Conservation (phyloP, 495 filamentous ascomycete species). For the Trichoderma reesei region DNA sequence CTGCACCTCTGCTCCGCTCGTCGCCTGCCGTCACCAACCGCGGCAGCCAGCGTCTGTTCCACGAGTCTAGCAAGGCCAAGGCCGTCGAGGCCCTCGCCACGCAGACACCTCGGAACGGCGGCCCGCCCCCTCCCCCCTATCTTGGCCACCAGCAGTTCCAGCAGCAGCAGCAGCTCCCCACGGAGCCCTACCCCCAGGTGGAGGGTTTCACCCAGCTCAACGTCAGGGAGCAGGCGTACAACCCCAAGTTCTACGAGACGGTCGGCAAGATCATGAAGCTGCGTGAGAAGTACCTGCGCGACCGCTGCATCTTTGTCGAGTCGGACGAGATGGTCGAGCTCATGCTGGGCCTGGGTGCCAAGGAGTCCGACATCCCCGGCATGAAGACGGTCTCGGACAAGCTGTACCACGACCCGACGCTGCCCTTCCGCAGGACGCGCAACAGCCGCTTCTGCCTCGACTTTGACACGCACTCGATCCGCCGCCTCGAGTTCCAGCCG, state of each 20-base stretch:
- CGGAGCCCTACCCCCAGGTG: not conserved
- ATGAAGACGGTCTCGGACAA: not conserved
- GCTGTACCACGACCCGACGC: slow-evolving; percentile 1
- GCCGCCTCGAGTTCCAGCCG: slow-evolving; percentile 9
- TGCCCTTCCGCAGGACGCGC: not conserved
- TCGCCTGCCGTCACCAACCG: not conserved
- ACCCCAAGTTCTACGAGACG: slow-evolving; percentile 6
- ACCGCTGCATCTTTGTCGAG: not conserved
- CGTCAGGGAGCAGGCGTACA: slow-evolving; percentile 5
- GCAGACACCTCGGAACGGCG: not conserved
- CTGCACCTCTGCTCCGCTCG: slow-evolving; percentile 1
- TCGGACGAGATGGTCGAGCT: slow-evolving; percentile 4
- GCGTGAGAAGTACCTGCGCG: not conserved
- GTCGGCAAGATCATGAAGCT: slow-evolving; percentile 7
- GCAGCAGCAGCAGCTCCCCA: not conserved
- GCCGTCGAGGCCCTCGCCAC: slow-evolving; percentile 2
- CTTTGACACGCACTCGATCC: not conserved
- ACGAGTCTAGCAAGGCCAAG: slow-evolving; percentile 9
- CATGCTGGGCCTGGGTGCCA: slow-evolving; percentile 2
- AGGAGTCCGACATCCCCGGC: slow-evolving; percentile 3
- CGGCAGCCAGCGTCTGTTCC: not conserved
- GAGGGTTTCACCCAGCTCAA: slow-evolving; percentile 4
- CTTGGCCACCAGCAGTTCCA: not conserved
- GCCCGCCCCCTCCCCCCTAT: not conserved
- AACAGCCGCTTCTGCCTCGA: slow-evolving; percentile 11